A percentile compares a stretch with the other conserved stretches of the same genome.
phyloP scores from a whole-genome alignment of 1,284 basidiomycete genomes.

The Mycosarcoma mackinlayi region DNA sequence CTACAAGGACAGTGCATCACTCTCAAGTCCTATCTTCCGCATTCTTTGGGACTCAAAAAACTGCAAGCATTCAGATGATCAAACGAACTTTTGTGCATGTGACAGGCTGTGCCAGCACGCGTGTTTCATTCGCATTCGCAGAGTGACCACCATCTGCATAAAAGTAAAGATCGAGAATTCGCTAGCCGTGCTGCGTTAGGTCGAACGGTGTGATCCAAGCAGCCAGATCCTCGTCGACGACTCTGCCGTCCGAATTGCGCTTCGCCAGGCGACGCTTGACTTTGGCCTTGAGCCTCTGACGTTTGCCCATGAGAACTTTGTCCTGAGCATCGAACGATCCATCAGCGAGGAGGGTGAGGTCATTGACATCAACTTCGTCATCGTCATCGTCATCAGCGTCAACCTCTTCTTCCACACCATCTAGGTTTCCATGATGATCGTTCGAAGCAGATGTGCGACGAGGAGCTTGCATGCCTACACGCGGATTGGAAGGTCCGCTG shows the following conservation, averaged over 20 bases:
- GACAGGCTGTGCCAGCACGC: slow-evolving; percentile 3
- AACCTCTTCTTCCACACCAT: slow-evolving; percentile 14
- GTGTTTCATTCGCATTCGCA: too few relatives aligned
- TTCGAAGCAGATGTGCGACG: slow-evolving; percentile 10
- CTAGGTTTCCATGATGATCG: too few relatives aligned
- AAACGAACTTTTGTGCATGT: slow-evolving; percentile 1
- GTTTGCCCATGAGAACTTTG: slow-evolving; percentile 42
- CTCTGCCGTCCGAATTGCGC: slow-evolving; percentile 41
- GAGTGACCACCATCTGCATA: too few relatives aligned
- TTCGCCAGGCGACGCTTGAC: slow-evolving; percentile 52
- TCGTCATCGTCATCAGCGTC: slow-evolving; percentile 24
- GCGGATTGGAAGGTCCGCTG: slow-evolving; percentile 13
- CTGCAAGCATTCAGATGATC: slow-evolving; percentile 47
- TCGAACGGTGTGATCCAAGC: slow-evolving; percentile 60
- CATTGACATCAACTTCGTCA: slow-evolving; percentile 37
- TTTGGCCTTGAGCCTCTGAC: slow-evolving; percentile 46
- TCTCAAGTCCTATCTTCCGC: slow-evolving; percentile 31
- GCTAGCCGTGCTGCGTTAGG: slow-evolving; percentile 43
- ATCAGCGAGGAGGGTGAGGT: slow-evolving; percentile 27
- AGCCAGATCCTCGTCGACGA: slow-evolving; percentile 56
- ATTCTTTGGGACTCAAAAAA: slow-evolving; percentile 45
- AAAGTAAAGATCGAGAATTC: too few relatives aligned
- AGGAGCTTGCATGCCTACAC: slow-evolving; percentile 17
- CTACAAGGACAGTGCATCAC: slow-evolving; percentile 10
- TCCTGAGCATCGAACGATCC: slow-evolving; percentile 47